Evolutionary conservation across 257 asterid genomes (phyloP).

Genomic region (Buddleja alternifolia): DNA sequence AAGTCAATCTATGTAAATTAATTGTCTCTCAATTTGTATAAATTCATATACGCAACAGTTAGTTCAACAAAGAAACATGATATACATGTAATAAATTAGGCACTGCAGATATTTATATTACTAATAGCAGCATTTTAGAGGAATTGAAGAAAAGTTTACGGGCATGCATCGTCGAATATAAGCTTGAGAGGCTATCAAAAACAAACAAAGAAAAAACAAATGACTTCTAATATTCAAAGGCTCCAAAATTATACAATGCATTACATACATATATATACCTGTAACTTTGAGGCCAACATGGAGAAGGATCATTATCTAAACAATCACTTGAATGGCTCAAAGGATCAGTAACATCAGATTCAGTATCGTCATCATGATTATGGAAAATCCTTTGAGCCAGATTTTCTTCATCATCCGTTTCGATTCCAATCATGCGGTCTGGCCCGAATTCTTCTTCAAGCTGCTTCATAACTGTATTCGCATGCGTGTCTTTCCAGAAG

Average conservation of each 20-base stretch:
- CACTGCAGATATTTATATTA: too few relatives aligned
- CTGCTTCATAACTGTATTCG: conserved; percentile 50
- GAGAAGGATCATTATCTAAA: conserved; percentile 36
- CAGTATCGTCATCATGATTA: conserved; percentile 53
- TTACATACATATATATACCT: conserved; percentile 40
- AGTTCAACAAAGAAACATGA: too few relatives aligned
- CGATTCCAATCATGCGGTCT: conserved; percentile 67
- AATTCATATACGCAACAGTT: too few relatives aligned
- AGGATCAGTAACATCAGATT: conserved; percentile 51
- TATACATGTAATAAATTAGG: too few relatives aligned
- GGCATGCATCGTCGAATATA: too few relatives aligned
- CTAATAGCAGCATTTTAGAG: too few relatives aligned
- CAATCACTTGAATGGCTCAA: conserved; percentile 29
- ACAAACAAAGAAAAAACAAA: not conserved
- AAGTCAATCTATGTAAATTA: too few relatives aligned
- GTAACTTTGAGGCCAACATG: conserved; percentile 85
- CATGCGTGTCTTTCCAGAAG: not conserved
- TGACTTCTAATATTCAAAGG: not conserved
- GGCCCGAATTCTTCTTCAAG: conserved; percentile 63
- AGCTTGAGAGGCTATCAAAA: not conserved
- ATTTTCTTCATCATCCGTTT: conserved; percentile 83
- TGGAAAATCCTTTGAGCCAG: conserved; percentile 59
- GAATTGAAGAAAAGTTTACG: too few relatives aligned
- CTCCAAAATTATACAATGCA: not conserved
- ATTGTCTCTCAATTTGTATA: too few relatives aligned